Evolutionary conservation across 1,284 basidiomycete genomes (phyloP), one percentile per base, ranked within the genome.

Genomic region (Malassezia sp.): DNA sequence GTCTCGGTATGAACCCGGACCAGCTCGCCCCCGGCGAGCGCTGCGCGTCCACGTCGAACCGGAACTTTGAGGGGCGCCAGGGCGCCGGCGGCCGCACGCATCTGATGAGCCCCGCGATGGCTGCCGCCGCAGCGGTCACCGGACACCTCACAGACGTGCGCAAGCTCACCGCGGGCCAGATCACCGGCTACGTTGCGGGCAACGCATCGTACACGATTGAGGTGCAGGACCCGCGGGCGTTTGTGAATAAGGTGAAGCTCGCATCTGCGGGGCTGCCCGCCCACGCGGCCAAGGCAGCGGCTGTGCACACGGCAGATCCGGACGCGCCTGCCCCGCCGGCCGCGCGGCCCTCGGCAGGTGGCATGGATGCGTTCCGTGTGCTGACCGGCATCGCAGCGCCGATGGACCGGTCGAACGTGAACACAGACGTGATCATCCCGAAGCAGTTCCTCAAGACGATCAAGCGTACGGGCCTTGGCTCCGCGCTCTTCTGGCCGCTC

Each of bases 31-130:
- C 66, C 7, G 64, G 64, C 27, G 64, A 69, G 49, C 51, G 66
- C n/a, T 69, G 66, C 40, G 66, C 66, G 20, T 69, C 66, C 21
- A 69, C 66, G n/a, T 65, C 62, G 41, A 69, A 69, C 60, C 59
- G 66, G 26, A 69, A 69, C 63, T 69, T 69, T 49, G 66, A 69
- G 42, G 66, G 66, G 24, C 45, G 66, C 12, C 66, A 69, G 45
- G 66, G 66, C 23, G 57, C 62, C 6, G 64, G 64, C 42, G 66
- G 66, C 23, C 56, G 66, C 22, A 69, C 66, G 11, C 66, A 69
- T 45, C 48, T 69, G 15, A 63, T 69, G 62, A 57, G 55, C 27
- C 66, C 66, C 3, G 66, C 66, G 34, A 67, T 67, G 63, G 66
- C 66, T 7, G 66, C 66, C 10, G 66, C 66, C 5, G 58, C 56